phyloP scores from a whole-genome alignment of 805 yeast species.

The Yamadazyma sp. region DNA sequence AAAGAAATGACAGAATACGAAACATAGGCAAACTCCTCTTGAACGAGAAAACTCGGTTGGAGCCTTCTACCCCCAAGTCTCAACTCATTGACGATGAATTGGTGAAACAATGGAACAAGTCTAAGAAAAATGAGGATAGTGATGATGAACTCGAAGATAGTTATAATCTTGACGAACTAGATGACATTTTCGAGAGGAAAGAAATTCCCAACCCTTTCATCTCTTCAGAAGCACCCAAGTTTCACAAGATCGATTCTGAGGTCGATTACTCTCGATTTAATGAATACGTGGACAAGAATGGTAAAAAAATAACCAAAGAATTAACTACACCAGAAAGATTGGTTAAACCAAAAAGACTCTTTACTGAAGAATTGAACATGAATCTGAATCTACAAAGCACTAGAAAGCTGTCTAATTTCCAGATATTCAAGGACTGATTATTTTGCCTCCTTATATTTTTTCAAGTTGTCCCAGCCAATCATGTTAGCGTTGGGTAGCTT shows the following conservation, averaged over 20 bases:
- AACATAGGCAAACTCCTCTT: constrained; percentile 10
- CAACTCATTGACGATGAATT: constrained; percentile 34
- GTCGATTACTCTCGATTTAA: constrained; percentile 36
- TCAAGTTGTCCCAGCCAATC: constrained; percentile 44
- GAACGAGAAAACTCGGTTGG: constrained; percentile 14
- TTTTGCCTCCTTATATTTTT: constrained; percentile 25
- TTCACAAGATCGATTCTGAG: not conserved
- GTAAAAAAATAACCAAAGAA: constrained; percentile 30
- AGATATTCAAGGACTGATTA: constrained; percentile 14
- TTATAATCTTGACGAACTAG: constrained; percentile 15
- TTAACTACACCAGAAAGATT: constrained; percentile 30
- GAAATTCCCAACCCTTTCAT: constrained; percentile 29
- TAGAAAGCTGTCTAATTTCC: constrained; percentile 5
- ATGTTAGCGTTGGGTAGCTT: constrained; percentile 45
- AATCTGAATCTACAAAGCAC: constrained; percentile 2
- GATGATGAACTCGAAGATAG: constrained; percentile 5
- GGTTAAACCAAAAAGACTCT: constrained; percentile 39
- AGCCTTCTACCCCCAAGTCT: constrained; percentile 36
- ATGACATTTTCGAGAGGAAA: constrained; percentile 13
- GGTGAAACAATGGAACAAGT: constrained; percentile 24
- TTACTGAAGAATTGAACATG: constrained; percentile 7
- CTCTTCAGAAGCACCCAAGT: constrained; percentile 8
- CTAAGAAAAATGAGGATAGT: constrained; percentile 2
- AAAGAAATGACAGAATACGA: constrained; percentile 5
- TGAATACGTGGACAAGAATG: constrained; percentile 40